Evolutionary conservation across 2,329 filamentous ascomycete genomes (phyloP).

Genomic region (Volutella citrinella): DNA sequence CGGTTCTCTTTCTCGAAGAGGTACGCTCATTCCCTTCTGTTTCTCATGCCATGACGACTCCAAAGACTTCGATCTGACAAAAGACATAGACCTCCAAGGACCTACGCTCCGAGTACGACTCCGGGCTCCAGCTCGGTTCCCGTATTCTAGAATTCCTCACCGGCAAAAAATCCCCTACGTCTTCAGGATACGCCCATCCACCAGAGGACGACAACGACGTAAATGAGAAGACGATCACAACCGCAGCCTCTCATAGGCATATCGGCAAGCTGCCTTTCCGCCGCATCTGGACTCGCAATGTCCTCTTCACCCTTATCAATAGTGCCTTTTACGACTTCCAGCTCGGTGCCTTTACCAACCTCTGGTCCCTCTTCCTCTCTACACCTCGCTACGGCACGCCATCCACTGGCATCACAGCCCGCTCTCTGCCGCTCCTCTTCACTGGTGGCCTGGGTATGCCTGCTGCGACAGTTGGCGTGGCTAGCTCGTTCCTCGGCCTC

Average conservation of each 20-base stretch:
- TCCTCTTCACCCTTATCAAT: constrained; percentile 53
- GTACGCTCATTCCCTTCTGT: constrained; percentile 32
- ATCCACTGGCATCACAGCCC: constrained; percentile 25
- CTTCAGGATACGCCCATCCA: too few species aligned
- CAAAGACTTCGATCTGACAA: constrained; percentile 6
- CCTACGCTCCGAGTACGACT: constrained; percentile 43
- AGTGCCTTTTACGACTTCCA: constrained; percentile 71
- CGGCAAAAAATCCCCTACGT: constrained; percentile 24
- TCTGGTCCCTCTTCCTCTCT: constrained; percentile 68
- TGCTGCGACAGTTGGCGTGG: constrained; percentile 63
- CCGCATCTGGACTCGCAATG: constrained; percentile 46
- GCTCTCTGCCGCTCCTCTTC: constrained; percentile 50
- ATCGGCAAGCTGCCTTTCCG: constrained; percentile 32
- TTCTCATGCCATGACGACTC: too few species aligned
- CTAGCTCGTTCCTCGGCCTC: constrained; percentile 66
- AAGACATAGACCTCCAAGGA: constrained; percentile 42
- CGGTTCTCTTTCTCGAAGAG: constrained; percentile 67
- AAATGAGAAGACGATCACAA: constrained; percentile 9
- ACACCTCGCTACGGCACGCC: constrained; percentile 48
- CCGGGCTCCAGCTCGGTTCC: constrained; percentile 37
- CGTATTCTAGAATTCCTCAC: constrained; percentile 30
- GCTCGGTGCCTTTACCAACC: constrained; percentile 64
- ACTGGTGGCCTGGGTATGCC: constrained; percentile 66
- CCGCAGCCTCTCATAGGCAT: constrained; percentile 6
- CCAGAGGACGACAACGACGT: constrained; percentile 8